phyloP scores from a whole-genome alignment of 495 filamentous ascomycete genomes.

The Trichoderma asperelloides region DNA sequence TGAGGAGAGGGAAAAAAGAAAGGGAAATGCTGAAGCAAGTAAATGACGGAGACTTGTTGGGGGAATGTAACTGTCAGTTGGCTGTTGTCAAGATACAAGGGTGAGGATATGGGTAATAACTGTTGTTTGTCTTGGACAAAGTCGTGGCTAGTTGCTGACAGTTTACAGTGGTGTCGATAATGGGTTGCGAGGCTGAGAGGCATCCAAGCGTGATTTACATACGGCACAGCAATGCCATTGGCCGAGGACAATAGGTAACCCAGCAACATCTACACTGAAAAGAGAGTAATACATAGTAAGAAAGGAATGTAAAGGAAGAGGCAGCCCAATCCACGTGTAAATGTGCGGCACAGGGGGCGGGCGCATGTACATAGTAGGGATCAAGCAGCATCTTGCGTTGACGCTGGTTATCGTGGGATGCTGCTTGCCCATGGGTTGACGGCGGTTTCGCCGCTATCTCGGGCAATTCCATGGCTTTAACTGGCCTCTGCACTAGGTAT shows the following conservation, averaged over 20 bases:
- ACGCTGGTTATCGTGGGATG: not conserved
- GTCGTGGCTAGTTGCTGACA: too few species aligned
- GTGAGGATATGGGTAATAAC: too few species aligned
- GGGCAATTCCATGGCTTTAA: not conserved
- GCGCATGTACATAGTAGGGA: not conserved
- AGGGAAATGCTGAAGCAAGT: not conserved
- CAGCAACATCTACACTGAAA: not conserved
- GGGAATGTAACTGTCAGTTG: too few species aligned
- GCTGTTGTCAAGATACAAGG: too few species aligned
- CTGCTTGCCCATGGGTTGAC: not conserved
- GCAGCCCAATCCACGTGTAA: not conserved
- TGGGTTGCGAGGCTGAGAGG: too few species aligned
- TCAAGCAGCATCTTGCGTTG: not conserved
- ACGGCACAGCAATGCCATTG: not conserved
- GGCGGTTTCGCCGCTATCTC: constrained; percentile 5
- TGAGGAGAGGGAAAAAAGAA: too few species aligned
- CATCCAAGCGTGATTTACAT: too few species aligned
- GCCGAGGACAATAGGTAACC: not conserved
- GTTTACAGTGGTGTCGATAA: too few species aligned
- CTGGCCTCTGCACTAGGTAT: not conserved
- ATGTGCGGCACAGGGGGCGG: not conserved
- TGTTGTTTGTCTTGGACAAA: too few species aligned
- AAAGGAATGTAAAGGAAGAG: too few species aligned
- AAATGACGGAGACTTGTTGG: not conserved
- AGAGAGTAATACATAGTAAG: not conserved